Evolutionary conservation across 2,329 filamentous ascomycete species (phyloP), one percentile per base, ranked within the genome.

Genomic region (Alternaria postmessia): DNA sequence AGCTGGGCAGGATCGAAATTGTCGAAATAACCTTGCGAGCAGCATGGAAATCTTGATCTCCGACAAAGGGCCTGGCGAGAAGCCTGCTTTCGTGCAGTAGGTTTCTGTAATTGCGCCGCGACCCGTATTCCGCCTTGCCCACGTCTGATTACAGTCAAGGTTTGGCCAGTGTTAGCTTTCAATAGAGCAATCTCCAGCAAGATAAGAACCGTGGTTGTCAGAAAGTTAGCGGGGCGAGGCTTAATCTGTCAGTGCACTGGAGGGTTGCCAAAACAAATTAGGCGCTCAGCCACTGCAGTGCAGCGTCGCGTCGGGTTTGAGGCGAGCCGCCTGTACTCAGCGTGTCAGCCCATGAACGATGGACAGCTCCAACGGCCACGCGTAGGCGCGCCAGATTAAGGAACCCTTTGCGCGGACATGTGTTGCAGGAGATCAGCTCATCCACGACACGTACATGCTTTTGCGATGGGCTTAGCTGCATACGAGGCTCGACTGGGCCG

Each of bases 401-500:
- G 43, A 44, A 34, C 44, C 18, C 47, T 46, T 36, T 32, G 48
- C 42, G 28, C 46, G 46, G 51, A 54, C 18, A 28, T 34, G 22
- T 32, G 26, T 30, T 34, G 11, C 62, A 66, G 52, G 30, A 57
- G 28, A 24, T 57, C 46, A 47, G 30, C 57, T 43, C 22, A 57
- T 57, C 44, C 42, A 38, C 34, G 47, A 58, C 57, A 42, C 41
- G 52, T 49, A 48, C 22, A 46, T 55, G 26, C 38, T 53, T n/a
- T 59, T 54, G 22, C 42, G 52, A 63, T 12, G 42, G 65, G 49
- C 55, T 61, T 70, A 74, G 70, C 59, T 64, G 62, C 60, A 62
- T 66, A 59, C 61, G 52, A 48, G 53, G 41, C 51, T 56, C 18
- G 54, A 51, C 57, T 52, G 63, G 62, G 56, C 32, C 54, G 52